Conservation (phyloP, 2,329 filamentous ascomycete species). For the Cladorrhinum sp. region DNA sequence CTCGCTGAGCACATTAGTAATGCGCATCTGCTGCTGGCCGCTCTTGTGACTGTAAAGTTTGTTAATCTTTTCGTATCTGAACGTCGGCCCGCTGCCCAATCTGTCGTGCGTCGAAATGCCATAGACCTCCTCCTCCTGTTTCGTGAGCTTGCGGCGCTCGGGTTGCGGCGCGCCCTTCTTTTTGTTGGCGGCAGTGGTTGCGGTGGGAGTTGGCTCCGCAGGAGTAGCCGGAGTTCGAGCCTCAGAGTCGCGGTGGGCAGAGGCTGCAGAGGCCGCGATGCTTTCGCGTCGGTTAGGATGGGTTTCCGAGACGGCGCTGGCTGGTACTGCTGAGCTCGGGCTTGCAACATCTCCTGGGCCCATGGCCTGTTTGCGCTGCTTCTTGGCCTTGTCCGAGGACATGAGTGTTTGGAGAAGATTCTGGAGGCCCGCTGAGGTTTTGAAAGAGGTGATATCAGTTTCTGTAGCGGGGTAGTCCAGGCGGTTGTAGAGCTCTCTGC, state of each 20-base stretch:
- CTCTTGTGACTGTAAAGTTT: constrained; percentile 77
- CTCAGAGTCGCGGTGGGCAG: constrained; percentile 45
- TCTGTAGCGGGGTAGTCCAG: constrained; percentile 75
- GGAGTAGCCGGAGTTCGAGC: constrained; percentile 38
- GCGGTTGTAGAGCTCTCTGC: constrained; percentile 79
- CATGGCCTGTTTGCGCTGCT: constrained; percentile 67
- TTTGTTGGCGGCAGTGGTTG: constrained; percentile 42
- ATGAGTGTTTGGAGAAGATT: constrained; percentile 79
- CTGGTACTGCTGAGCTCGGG: constrained; percentile 40
- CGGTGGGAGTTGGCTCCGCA: constrained; percentile 31
- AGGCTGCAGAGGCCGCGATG: constrained; percentile 44
- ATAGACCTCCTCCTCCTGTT: constrained; percentile 74
- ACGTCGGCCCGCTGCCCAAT: constrained; percentile 79
- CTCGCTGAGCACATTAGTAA: constrained; percentile 68
- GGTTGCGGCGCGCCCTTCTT: constrained; percentile 47
- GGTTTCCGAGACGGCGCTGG: constrained; percentile 38
- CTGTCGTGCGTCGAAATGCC: constrained; percentile 85
- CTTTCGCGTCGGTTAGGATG: constrained; percentile 49
- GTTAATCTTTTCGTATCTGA: constrained; percentile 79
- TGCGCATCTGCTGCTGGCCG: constrained; percentile 71
- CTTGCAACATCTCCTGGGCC: constrained; percentile 52
- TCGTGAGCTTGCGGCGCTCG: constrained; percentile 67
- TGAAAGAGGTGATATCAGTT: constrained; percentile 73
- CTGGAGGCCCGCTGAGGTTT: constrained; percentile 75
- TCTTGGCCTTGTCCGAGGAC: constrained; percentile 82